Percentiles rank a stretch among this genome's conserved stretches.
Conservation (phyloP, 352 stramenopile genomes). For the Globisporangium viniferum region DNA sequence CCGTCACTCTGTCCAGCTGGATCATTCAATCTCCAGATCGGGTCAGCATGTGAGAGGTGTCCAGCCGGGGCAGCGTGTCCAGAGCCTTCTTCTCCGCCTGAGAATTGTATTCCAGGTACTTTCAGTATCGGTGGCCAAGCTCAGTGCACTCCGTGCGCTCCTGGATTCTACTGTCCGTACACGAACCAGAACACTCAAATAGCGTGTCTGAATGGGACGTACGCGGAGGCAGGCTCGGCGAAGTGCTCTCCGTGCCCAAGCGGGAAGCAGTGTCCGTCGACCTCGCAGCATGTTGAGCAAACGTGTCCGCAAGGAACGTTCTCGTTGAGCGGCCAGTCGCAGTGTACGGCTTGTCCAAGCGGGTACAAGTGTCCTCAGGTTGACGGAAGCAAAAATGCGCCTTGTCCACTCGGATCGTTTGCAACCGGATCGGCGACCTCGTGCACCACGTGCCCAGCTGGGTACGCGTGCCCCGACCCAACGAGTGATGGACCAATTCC, state of each 20-base stretch:
- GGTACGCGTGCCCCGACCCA: conserved; percentile 48
- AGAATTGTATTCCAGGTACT: conserved; percentile 40
- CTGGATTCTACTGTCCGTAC: conserved; percentile 59
- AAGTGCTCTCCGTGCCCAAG: conserved; percentile 45
- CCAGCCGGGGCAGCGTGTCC: conserved; percentile 36
- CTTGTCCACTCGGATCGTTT: conserved; percentile 42
- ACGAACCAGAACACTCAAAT: conserved; percentile 39
- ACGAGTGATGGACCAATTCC: conserved; percentile 24
- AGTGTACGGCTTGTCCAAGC: conserved; percentile 26
- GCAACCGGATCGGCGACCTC: conserved; percentile 29
- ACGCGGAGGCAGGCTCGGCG: conserved; percentile 39
- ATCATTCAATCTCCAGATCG: conserved; percentile 39
- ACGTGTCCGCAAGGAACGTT: conserved; percentile 63
- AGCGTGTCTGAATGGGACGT: conserved; percentile 45
- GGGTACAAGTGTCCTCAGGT: conserved; percentile 49
- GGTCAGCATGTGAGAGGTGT: conserved; percentile 37
- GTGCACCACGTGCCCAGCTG: conserved; percentile 69
- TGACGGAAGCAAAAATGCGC: conserved; percentile 47
- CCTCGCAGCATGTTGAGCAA: conserved; percentile 35
- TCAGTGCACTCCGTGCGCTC: conserved; percentile 49
- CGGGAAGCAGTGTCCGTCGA: conserved; percentile 60
- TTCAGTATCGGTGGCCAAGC: conserved; percentile 47
- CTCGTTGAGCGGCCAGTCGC: conserved; percentile 42
- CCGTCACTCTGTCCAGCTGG: conserved; percentile 38
- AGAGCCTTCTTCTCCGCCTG: conserved; percentile 25